Evolutionary conservation across 176 grass and related monocot species (phyloP), one percentile per base, ranked within the genome.

Genomic region (Musa acuminata): DNA sequence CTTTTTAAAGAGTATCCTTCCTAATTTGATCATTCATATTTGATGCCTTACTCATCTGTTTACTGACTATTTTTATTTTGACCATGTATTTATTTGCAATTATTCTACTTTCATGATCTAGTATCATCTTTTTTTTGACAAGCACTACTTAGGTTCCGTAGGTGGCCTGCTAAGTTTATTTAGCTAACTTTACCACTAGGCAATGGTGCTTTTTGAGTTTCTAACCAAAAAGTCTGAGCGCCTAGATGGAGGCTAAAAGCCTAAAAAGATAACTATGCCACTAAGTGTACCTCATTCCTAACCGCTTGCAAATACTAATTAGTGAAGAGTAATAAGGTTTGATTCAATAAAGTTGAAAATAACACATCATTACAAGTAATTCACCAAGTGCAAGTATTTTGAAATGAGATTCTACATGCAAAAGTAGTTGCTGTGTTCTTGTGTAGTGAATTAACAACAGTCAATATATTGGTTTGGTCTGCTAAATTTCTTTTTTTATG

Each of bases 1-100:
- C 90, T 98, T 80, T 98, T 90, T 82, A 98, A 93, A 69, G 90
- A 98, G 90, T 98, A 93, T 98, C 94, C 85, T 89, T 87, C 79
- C 81, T 72, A n/a, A 48, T 81, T 21, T 9, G 58, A 35, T 24
- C 3, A 24, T 50, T 24, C 21, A 52, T 22, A 13, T 67, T 72
- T 9, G 9, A 24, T 54, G 7, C 24, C 11, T 11, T 27, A n/a
- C 16, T 58, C 4, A 51, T 58, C 19, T 64, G 13, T 63, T 72
- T 8, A 8, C 19, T 51, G 43, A 8, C 19, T 17, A 0, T 76
- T n/a, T 62, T 22, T 16, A 12, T 62, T 64, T 73, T 49, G 9
- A 63, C n/a, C 64, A 23, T 77, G 7, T 23, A 65, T 64, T 9
- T 0, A 1, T 64, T 65, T 64, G 35, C 26, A 65, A 2, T 65